Conservation (phyloP, 345 rosid species). For the Excoecaria agallocha region DNA sequence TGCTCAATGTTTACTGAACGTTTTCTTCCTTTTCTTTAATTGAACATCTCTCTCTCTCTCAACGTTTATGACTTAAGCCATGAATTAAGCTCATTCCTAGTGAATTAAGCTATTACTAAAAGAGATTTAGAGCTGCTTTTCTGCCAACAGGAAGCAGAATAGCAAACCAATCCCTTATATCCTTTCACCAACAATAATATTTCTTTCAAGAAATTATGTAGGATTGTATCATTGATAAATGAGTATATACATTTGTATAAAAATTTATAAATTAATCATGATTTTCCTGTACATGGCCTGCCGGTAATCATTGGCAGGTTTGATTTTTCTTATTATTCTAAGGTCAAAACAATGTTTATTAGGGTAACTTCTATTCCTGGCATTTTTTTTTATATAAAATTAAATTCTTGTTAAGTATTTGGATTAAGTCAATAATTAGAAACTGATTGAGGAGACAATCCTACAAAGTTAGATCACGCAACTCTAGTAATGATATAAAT, state of each 20-base stretch:
- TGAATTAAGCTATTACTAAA: too few species aligned
- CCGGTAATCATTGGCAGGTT: slow-evolving; percentile 17
- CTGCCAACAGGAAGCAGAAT: too few species aligned
- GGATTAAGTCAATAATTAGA: background rate
- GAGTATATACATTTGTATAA: too few species aligned
- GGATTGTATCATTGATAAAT: background rate
- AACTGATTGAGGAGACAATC: background rate
- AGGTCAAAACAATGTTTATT: slow-evolving; percentile 2
- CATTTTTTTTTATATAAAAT: background rate
- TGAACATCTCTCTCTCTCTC: background rate
- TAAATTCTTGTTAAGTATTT: background rate
- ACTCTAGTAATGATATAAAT: slow-evolving; percentile 21
- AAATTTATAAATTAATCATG: background rate
- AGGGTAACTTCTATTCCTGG: background rate
- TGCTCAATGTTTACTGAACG: background rate
- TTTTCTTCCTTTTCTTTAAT: background rate
- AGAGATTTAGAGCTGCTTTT: too few species aligned
- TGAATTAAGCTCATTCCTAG: too few species aligned
- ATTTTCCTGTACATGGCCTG: slow-evolving; percentile 7
- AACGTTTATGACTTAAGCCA: too few species aligned
- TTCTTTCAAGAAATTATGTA: background rate
- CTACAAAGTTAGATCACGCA: slow-evolving; percentile 5
- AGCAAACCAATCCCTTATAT: too few species aligned
- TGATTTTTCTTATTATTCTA: background rate
- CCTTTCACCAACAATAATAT: background rate